These are phyloP conservation scores for Senna siamea DNA, from an alignment of 306 rosid species.

Conservation along the genomic window DNA sequence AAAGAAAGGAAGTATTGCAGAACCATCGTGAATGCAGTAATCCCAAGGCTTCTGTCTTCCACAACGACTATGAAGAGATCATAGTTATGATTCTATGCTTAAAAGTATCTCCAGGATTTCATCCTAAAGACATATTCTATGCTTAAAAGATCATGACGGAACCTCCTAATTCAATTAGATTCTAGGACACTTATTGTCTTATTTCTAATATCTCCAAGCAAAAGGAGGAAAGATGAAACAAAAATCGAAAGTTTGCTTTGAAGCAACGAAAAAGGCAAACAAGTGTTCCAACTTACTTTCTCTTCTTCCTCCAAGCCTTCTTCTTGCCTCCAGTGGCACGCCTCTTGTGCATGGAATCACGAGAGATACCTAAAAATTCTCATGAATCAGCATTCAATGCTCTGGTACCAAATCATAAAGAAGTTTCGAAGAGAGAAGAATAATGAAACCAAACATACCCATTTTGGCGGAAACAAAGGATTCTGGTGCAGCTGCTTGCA, in stretches of 20 bases:
- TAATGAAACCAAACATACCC: constrained; percentile 16
- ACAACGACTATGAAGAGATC: background rate
- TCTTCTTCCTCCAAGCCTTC: constrained; percentile 77
- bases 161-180: background rate
- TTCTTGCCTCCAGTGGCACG: constrained; percentile 48
- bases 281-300: constrained; percentile 45
- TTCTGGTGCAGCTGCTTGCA: background rate
- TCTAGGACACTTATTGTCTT: background rate
- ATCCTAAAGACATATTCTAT: background rate
- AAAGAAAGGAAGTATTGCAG: background rate
- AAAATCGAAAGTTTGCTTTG: background rate
- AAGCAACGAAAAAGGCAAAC: background rate
- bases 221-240: background rate
- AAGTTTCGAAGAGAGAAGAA: background rate
- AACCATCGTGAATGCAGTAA: background rate
- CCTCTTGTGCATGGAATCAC: constrained; percentile 78
- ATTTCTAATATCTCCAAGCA: too few species aligned
- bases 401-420: background rate
- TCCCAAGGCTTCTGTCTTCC: background rate
- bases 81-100: background rate
- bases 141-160: background rate
- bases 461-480: constrained; percentile 21
- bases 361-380: constrained; percentile 52
- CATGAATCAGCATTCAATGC: constrained; percentile 6
- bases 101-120: background rate